Evolutionary conservation across 1,284 basidiomycete genomes (phyloP), one percentile per base, ranked within the genome.

Genomic region (Cutaneotrichosporon curvatum): DNA sequence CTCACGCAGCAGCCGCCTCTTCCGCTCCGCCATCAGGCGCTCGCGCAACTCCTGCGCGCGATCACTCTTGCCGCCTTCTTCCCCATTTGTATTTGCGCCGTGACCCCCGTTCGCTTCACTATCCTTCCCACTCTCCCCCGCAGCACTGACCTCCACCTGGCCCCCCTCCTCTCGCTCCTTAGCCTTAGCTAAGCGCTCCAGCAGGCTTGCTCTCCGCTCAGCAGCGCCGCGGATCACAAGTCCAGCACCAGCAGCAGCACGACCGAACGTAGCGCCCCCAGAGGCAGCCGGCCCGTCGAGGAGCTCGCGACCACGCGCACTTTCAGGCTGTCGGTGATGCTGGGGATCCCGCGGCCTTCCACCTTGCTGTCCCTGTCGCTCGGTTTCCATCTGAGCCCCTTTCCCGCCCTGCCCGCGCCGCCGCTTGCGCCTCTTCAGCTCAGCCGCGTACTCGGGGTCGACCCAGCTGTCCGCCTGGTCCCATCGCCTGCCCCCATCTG

Each of bases 401-500:
- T 28, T 23, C 11, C 34, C 43, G 21, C 36, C 16, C 36, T 37
- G 36, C 10, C 20, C 36, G 12, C 37, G 37, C 20, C 45, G 33
- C 18, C 40, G 39, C 4, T 33, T 39, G 8, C 22, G 25, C 23
- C 40, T 33, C 2, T 28, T 39, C 4, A 39, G 31, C 37, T 43
- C 37, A 23, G 36, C 39, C 8, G 37, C 52, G 37, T 59, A 61
- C 18, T 63, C 61, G 1, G 68, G 66, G 48, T 70, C 61, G 3
- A 69, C 43, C 68, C 67, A 72, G 8, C 54, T 55, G 51, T 70
- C 69, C 7, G 57, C 50, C 42, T 66, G 47, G 46, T 67, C 53
- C 67, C 69, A 69, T 40, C 57, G 45, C 22, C 58, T 53, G n/a
- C 47, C 56, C 3, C 51, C 51, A 14, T 47, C 35, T 15, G 56